Evolutionary conservation across 108 stramenopile species (phyloP).

Genomic region (Nannochloropsis gaditana): DNA sequence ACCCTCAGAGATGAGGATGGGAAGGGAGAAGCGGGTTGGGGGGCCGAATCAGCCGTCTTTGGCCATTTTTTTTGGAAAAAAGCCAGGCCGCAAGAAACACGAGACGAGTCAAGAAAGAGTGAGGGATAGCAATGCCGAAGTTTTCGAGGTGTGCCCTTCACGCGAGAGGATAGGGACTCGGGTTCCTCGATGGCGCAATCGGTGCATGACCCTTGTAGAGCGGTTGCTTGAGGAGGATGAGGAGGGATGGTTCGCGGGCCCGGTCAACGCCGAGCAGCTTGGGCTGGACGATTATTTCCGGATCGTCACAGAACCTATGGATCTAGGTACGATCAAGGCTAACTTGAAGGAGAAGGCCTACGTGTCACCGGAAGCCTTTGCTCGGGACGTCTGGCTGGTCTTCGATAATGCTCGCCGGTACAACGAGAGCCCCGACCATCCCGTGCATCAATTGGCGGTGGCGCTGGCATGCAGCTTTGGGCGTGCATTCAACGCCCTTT

Average conservation of each 20-base stretch:
- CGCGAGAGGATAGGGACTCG: not conserved
- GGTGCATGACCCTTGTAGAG: not conserved
- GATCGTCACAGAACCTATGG: conserved; percentile 19
- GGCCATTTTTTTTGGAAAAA: not conserved
- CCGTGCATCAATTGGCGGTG: not conserved
- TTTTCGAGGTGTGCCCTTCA: too few relatives aligned
- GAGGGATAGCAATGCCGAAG: not conserved
- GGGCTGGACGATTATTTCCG: conserved; percentile 24
- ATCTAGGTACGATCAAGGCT: not conserved
- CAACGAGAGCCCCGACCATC: conserved; percentile 21
- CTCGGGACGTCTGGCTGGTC: conserved; percentile 18
- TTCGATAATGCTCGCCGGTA: conserved; percentile 18
- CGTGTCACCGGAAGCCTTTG: not conserved
- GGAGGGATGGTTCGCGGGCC: not conserved
- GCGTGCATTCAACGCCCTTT: not conserved
- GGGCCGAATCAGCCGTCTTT: not conserved
- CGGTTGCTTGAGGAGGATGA: conserved; percentile 9
- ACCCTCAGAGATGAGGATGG: not conserved
- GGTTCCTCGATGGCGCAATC: not conserved
- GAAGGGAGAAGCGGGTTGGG: conserved; percentile 11
- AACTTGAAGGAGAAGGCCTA: not conserved
- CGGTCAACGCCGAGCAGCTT: conserved; percentile 19
- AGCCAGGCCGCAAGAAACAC: not conserved
- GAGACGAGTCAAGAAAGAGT: not conserved
- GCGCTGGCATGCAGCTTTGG: not conserved